Conservation (phyloP, 2,329 filamentous ascomycete genomes). For the Ophiocordyceps unilateralis region DNA sequence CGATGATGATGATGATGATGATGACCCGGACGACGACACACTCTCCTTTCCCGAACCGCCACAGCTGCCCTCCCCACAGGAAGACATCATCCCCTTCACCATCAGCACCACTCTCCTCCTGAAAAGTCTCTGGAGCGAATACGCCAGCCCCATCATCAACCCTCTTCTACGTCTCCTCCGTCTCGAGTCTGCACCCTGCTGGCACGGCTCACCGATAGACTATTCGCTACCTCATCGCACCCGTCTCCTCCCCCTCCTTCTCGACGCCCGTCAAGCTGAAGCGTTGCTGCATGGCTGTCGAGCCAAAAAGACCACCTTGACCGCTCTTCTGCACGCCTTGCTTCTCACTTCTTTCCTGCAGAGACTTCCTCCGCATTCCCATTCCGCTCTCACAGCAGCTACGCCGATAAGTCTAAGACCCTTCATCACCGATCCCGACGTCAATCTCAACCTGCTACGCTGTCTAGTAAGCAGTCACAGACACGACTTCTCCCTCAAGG, state of each 20-base stretch:
- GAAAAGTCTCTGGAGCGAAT: constrained; percentile 19
- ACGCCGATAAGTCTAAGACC: constrained; percentile 29
- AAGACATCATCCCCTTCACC: constrained; percentile 22
- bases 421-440: constrained; percentile 8
- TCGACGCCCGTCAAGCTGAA: constrained; percentile 7
- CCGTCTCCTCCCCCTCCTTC: constrained; percentile 17
- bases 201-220: constrained; percentile 20
- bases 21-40: neutral
- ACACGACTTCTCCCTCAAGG: constrained; percentile 11
- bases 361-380: constrained; percentile 17
- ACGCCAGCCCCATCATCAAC: constrained; percentile 22
- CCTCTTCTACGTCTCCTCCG: constrained; percentile 1
- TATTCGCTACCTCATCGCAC: constrained; percentile 18
- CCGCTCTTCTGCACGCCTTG: constrained; percentile 29
- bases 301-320: constrained; percentile 25
- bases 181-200: no score
- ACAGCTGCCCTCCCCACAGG: constrained; percentile 20
- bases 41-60: constrained; percentile 14
- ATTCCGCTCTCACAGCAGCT: constrained; percentile 16
- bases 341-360: constrained; percentile 21
- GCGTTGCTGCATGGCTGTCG: constrained; percentile 22
- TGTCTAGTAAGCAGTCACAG: constrained; percentile 20
- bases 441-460: constrained; percentile 17
- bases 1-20: neutral
- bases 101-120: constrained; percentile 23